Base-by-base conservation (phyloP, 2,329 filamentous ascomycete species). In the Diplodia sapinea region DNA sequence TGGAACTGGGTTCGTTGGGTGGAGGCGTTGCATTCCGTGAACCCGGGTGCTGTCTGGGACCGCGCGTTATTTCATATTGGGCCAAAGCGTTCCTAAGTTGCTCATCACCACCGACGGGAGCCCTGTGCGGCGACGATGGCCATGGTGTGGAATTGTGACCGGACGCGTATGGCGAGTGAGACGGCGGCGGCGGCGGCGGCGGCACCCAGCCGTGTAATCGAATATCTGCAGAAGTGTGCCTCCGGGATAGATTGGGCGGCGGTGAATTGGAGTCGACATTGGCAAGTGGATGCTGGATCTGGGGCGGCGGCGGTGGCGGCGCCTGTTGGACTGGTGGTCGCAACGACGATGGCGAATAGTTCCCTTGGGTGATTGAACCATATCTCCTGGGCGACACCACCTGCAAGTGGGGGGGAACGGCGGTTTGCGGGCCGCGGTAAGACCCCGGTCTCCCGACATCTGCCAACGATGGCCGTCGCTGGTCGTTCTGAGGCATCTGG, bases 161-260 rank as follows among this genome's bases (percentile, higher is more conserved):
- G 3, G 89, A 89, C 8, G 86, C 84, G 74, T 88, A 91, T 12
- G 89, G 91, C 5, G 90, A 91, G 31, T 87, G 84, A 51, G 83
- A 81, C 59, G 80, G 77, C 43, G 76, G 76, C 20, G 80, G 77
- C 56, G 74, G 82, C n/a, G 59, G 59, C 2, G 55, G 55, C 70
- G 78, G 83, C 8, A 84, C 92, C 73, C 82, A 94, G 69, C 82
- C 81, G 70, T 83, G 81, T 5, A 82, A 90, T 65, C 95, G 90
- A 72, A 99, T 98, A 77, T 99, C 95, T 68, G 95, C 95, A 49
- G 94, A 94, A 1, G 95, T 99, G 79, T 99, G 95, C 69, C 94
- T 88, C 70, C 94, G 89, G 54, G 89, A 87, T 56, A 97, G 84
- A 73, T 88, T 93, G 67, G 88, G 86, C 1, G 86, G 85, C 29